These are phyloP conservation scores for Lactifluus piperatus DNA, from an alignment of 768 basidiomycete genomes.

Conservation along the genomic window DNA sequence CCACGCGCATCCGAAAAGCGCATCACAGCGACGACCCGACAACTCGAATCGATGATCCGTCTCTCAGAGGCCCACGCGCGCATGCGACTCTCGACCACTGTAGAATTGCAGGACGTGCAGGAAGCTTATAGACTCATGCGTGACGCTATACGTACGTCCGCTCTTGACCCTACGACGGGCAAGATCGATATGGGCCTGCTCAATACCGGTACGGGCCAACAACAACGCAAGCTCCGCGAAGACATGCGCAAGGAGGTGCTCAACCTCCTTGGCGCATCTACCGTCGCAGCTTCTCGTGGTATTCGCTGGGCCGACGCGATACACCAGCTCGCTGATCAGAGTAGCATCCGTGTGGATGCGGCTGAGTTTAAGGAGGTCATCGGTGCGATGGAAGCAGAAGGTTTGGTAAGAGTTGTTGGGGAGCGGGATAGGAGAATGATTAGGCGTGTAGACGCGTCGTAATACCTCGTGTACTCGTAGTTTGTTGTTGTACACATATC, in stretches of 20 bases:
- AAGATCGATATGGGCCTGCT: constrained; percentile 96
- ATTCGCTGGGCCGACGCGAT: constrained; percentile 80
- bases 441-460: constrained; percentile 45
- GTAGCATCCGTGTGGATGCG: constrained; percentile 68
- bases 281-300: constrained; percentile 44
- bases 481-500: neutral
- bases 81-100: constrained; percentile 86
- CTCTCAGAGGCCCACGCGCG: constrained; percentile 94
- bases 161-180: constrained; percentile 93
- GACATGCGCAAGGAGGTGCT: constrained; percentile 84
- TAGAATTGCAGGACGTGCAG: constrained; percentile 78
- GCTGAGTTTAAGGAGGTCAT: constrained; percentile 79
- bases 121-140: constrained; percentile 95
- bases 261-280: constrained; percentile 42
- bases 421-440: constrained; percentile 83
- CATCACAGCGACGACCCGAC: constrained; percentile 96
- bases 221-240: constrained; percentile 78
- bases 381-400: constrained; percentile 75
- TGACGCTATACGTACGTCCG: constrained; percentile 88
- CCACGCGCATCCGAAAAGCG: constrained; percentile 82
- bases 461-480: constrained; percentile 1
- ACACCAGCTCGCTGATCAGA: constrained; percentile 73
- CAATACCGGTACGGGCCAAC: constrained; percentile 85
- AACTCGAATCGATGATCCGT: constrained; percentile 95
- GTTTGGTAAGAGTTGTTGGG: constrained; percentile 75